Conservation (phyloP, 1,139 yeast species). For the Saccharomyces uvarum region DNA sequence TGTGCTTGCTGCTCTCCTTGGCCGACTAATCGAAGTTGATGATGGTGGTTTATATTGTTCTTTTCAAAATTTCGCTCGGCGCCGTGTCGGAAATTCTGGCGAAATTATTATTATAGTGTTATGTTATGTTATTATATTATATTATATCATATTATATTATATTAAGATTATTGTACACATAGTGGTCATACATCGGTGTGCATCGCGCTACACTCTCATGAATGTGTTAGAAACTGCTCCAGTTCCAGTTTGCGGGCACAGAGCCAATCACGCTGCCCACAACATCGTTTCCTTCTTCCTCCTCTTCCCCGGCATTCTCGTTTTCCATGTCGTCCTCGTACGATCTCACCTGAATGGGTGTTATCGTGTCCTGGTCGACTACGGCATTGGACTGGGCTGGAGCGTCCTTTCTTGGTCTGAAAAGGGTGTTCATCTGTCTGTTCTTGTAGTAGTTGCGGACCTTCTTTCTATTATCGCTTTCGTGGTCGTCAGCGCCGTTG, state of each 20-base stretch:
- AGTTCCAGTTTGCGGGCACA: conserved; percentile 73
- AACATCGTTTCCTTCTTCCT: conserved; percentile 15
- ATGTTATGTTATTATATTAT: neutral
- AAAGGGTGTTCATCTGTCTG: neutral
- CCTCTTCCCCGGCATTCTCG: conserved; percentile 9
- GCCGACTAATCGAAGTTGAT: neutral
- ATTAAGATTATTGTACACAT: neutral
- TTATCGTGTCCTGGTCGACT: neutral
- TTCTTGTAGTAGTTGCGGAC: conserved; percentile 2
- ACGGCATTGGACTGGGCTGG: neutral
- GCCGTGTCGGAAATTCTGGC: neutral
- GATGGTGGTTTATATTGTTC: neutral
- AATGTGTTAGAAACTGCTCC: conserved; percentile 52
- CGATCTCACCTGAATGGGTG: neutral
- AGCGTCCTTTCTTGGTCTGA: neutral
- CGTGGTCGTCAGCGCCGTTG: conserved; percentile 3
- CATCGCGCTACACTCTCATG: neutral
- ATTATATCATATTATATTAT: neutral
- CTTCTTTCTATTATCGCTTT: conserved; percentile 5
- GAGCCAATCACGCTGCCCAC: conserved; percentile 39
- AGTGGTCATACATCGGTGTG: neutral
- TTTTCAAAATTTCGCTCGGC: conserved; percentile 1
- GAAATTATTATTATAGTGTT: neutral
- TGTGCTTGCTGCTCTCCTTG: neutral
- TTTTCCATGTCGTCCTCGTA: conserved; percentile 3